Base-by-base conservation (phyloP, 2,329 filamentous ascomycete genomes). In the Aphanoascus verrucosus region DNA sequence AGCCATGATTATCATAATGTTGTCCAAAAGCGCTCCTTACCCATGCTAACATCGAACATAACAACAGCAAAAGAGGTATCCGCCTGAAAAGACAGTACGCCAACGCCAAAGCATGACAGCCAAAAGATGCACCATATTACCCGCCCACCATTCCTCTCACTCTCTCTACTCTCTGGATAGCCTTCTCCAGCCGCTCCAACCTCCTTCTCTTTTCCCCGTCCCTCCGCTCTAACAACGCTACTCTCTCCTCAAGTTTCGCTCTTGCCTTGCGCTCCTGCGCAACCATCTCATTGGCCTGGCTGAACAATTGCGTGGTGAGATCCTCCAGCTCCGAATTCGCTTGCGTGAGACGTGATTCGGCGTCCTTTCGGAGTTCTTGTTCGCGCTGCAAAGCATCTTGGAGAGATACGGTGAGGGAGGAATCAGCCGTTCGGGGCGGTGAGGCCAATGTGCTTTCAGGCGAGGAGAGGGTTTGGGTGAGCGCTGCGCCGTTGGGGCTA, bases 241-340 rank as follows among this genome's bases (percentile, higher is more conserved):
- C 71, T 28, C 73, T 62, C 58, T 75, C 72, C 53, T 76, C 73
- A 47, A 76, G 61, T 56, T 71, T 78, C 14, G 75, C 77, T 52
- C 79, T 70, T 38, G 78, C 79, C 62, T 75, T 78, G 23, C 81
- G 72, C 68, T 84, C 81, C 52, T 74, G 69, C 2, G 80, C 80
- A 7, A 84, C 81, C 80, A 84, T 83, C 65, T 83, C 80, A 56
- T 83, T 83, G 32, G 81, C 81, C 62, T 83, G 77, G 50, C 77
- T 77, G 64, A 84, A 84, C 7, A 84, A 64, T 54, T 76, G 74
- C 32, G 75, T 76, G 11, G 76, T 81, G 55, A 84, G 65, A 52
- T 84, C 81, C 59, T 83, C 81, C 31, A 84, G 72, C 64, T 84
- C 81, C 1, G 67, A 71, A 56, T 75, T 77, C 14, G 80, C 74